These are phyloP conservation scores for Thelephora ganbajun DNA, from an alignment of 768 basidiomycete species.

Conservation along the genomic window DNA sequence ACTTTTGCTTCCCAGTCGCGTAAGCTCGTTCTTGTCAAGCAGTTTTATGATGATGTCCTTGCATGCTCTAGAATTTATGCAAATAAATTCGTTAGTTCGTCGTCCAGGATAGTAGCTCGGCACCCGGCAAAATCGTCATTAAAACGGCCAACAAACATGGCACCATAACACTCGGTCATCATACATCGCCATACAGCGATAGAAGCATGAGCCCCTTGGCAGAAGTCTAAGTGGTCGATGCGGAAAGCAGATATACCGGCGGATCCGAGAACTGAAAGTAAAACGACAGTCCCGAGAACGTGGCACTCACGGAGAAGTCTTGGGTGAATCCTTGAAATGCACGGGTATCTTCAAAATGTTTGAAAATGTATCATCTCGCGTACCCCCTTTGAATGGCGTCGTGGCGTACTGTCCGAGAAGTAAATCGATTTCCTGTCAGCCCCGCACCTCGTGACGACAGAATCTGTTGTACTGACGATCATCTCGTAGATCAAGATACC, in stretches of 20 bases:
- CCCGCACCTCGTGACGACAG: slow-evolving; percentile 1
- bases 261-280: neutral
- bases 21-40: slow-evolving; percentile 84
- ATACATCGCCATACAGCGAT: too few species aligned
- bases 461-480: slow-evolving; percentile 57
- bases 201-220: neutral
- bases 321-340: slow-evolving; percentile 74
- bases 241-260: too few species aligned
- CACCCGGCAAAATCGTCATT: neutral
- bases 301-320: slow-evolving; percentile 51
- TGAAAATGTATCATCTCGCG: slow-evolving; percentile 90
- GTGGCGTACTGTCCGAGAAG: slow-evolving; percentile 68
- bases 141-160: too few species aligned
- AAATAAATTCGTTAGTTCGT: neutral
- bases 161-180: too few species aligned
- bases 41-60: slow-evolving; percentile 81
- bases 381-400: slow-evolving; percentile 95
- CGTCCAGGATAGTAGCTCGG: neutral
- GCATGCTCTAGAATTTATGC: slow-evolving; percentile 40
- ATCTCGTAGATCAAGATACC: slow-evolving; percentile 98
- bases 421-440: slow-evolving; percentile 8
- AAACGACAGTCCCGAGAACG: neutral
- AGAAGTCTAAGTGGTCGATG: neutral
- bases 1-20: slow-evolving; percentile 77
- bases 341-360: slow-evolving; percentile 86